Percentiles rank a stretch among this genome's conserved stretches.
Evolutionary conservation across 345 rosid species (phyloP).

Genomic region (Salix dunnii): DNA sequence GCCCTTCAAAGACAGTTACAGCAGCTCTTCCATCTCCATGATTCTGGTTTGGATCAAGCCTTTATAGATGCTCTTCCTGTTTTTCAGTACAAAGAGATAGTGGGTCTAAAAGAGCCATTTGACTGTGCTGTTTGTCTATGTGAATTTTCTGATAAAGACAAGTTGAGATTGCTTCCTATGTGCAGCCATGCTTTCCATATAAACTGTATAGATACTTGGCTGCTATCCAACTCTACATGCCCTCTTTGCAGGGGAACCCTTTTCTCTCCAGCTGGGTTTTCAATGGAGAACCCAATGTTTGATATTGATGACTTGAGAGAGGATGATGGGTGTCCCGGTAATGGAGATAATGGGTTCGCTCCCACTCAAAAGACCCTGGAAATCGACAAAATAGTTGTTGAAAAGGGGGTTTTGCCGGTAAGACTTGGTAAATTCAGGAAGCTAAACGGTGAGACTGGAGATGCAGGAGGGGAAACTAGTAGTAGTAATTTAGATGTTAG

Average conservation of each 20-base stretch:
- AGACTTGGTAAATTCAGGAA: constrained; percentile 34
- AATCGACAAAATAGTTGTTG: constrained; percentile 23
- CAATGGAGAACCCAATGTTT: constrained; percentile 25
- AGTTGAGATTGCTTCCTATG: constrained; percentile 26
- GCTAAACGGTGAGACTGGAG: constrained; percentile 14
- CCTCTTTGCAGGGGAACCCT: constrained; percentile 32
- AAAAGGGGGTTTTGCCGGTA: constrained; percentile 25
- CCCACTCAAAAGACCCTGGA: constrained; percentile 20
- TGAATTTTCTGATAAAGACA: constrained; percentile 26
- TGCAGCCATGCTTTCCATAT: constrained; percentile 32
- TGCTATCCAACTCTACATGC: constrained; percentile 26
- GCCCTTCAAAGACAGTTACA: constrained; percentile 29
- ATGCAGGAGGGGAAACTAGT: constrained; percentile 27
- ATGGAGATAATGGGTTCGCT: constrained; percentile 14
- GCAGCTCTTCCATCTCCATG: constrained; percentile 32
- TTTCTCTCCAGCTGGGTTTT: constrained; percentile 23
- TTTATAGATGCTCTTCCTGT: constrained; percentile 32
- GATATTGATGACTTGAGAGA: constrained; percentile 27
- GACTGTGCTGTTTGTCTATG: constrained; percentile 31
- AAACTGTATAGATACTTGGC: constrained; percentile 29
- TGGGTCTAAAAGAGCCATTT: constrained; percentile 21
- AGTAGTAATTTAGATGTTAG: constrained; percentile 33
- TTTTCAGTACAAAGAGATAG: constrained; percentile 21
- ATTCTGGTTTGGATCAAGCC: constrained; percentile 29
- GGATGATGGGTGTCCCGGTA: constrained; percentile 13